Evolutionary conservation across 2,329 filamentous ascomycete genomes (phyloP), one percentile per base, ranked within the genome.

Genomic region (Aspergillus sp.): DNA sequence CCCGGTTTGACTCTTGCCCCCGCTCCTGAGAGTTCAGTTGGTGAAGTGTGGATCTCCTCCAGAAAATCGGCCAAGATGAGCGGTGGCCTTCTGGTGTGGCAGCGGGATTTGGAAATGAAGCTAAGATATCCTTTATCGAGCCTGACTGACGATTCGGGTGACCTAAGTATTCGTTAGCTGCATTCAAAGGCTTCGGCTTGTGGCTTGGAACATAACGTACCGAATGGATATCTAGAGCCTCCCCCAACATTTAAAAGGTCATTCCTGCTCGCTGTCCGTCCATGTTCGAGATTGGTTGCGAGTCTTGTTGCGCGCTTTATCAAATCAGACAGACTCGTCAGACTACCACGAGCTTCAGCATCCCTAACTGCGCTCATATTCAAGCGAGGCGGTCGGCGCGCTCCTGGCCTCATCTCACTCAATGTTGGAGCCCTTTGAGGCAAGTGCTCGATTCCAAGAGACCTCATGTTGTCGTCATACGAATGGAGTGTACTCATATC

Each of bases 321-420:
- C 59, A 99, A 79, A 71, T 98, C 95, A 0, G 93, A 89, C 58
- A 99, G 79, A 74, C 93, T 97, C 1, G 95, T 98, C 62, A 96
- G 80, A 71, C 93, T 97, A 4, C 91, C 93, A 68, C 95, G 86
- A 1, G 89, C 85, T 73, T 97, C 91, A 15, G 90, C 90, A 51
- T 89, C 86, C 63, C 86, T 84, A 3, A 96, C 89, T 4, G 90
- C 90, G 68, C 93, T 88, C 22, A 97, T 88, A 69, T 97, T 87
- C 4, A 97, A 78, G 37, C 84, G 85, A 3, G 91, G 89, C 33
- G 93, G 93, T 58, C 75, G 70, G 51, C 68, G 73, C 40, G 65
- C 69, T 17, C 68, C 66, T 19, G 74, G 75, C 40, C 73, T 70
- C 59, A 69, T 77, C 51, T 74, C 70, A 56, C 75, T 77, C 73